Base-by-base conservation (phyloP, 2,329 filamentous ascomycete genomes). In the Westerdykella sp. region DNA sequence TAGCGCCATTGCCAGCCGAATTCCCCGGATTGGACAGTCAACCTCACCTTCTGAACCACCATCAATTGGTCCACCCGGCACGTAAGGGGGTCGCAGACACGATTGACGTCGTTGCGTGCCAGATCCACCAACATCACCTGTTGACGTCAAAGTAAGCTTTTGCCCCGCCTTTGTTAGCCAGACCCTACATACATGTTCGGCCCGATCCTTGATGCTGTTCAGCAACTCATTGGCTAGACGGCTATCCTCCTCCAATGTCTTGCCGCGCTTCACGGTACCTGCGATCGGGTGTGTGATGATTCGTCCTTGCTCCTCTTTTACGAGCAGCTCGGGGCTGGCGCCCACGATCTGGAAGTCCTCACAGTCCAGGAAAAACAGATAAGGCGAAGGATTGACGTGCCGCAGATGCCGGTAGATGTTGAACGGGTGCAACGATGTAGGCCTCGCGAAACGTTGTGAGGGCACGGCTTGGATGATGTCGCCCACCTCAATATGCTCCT, bases 391-490 rank as follows among this genome's bases (percentile, higher is more conserved):
- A 65, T 98, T 98, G 60, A 97, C 87, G n/a, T 88, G 95, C 49
- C 93, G 87, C 31, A 98, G 78, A 65, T 95, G 88, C 42, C 91
- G 83, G 75, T 97, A 98, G 59, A 98, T 87, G 73, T 97, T 98
- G 77, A 97, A 98, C 0, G 93, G 91, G 67, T 98, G 93, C 35
- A 98, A 75, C 43, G 80, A 82, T 2, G 93, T 98, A 12, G 90
- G 90, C 22, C 91, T 80, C 6, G 90, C 84, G 62, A 97, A 87
- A 41, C 93, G 82, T 70, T 98, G 93, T 34, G 89, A 96, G 1
- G 93, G 93, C 13, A 98, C 93, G 1, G 89, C 88, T 68, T 98
- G 93, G 70, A 98, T 97, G 63, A 98, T 97, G 73, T 97, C 89
- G 55, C 93, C 93, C 49, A 80, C 78, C 56, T 81, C 78, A 56